Base-by-base conservation (phyloP, 2,329 filamentous ascomycete species). In the Fusarium fujikuroi region DNA sequence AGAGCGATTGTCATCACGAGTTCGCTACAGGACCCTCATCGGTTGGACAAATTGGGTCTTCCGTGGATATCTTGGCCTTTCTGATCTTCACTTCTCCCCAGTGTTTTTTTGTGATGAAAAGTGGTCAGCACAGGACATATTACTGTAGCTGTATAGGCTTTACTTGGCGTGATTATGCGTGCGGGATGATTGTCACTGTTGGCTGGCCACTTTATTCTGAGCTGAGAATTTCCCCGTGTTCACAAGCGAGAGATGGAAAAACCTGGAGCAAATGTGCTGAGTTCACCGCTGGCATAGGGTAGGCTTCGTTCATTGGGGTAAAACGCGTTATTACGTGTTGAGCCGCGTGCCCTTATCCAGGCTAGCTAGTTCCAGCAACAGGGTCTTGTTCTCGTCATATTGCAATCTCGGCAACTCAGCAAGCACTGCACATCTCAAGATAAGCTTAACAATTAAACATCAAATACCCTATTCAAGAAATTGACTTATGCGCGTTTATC, bases 41-140 rank as follows among this genome's bases (percentile, higher is more conserved):
- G 54, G 53, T 30, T 63, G 2, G 12, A 39, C 54, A 34, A 42
- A 60, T 60, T 49, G 54, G 60, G 60, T 60, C 53, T 49, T 32
- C 42, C 60, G 42, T 60, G 54, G 23, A 18, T 42, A 58, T 60
- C n/a, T 40, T 40, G 53, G 28, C 34, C n/a, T 11, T n/a, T 9
- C 12, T 60, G 54, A 60, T 47, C 36, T 15, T n/a, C 42, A 18
- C 14, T n/a, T 9, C n/a, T 60, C 53, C 19, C 60, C 60, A 30
- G 19, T 60, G 10, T 63, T 63, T 63, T 63, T 19, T 11, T 23
- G 3, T 25, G 25, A 60, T 21, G 5, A 34, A 63, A 60, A 63
- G 53, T 47, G 36, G 56, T 34, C 28, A 5, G 19, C 10, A n/a
- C 34, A 36, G 60, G 53, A 60, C 28, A 30, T 47, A 40, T 60